Evolutionary conservation across 1,139 yeast species (phyloP), one percentile per base, ranked within the genome.

Genomic region (Oligophagozyma castellii): DNA sequence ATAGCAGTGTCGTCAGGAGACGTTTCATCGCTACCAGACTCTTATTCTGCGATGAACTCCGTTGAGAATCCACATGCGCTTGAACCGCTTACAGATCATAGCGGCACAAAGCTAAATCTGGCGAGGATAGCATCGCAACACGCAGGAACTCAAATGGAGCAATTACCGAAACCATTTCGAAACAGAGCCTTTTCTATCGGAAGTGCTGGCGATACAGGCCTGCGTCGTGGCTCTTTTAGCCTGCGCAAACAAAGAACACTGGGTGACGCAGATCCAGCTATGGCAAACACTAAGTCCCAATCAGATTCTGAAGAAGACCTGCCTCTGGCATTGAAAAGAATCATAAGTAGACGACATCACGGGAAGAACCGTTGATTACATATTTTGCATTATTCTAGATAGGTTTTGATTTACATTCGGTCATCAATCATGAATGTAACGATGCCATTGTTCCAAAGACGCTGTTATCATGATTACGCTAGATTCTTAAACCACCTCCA

Each of bases 281-380:
- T 22, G 16, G 36, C 21, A 10, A 36, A 35, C 18, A 35, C 36
- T 14, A 37, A 37, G 5, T 38, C 35, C 3, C 39, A 34, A 5
- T 36, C 35, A 20, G 65, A 68, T 6, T 73, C 79, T n/a, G 53
- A 48, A 21, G 53, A 48, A 5, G 58, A 55, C 12, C 30, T 58
- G 12, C 63, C 63, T 3, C 31, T 55, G 14, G 56, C 58, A 3
- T 34, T 58, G 27, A 55, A 53, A 42, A 53, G 46, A 34, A 52
- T 58, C 11, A 44, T 56, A 4, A 48, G 51, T 29, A 19, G 19
- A 13, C 18, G 21, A 26, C 11, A 23, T 24, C 15, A 28, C 14
- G 13, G 27, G 23, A 22, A 10, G n/a, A n/a, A n/a, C n/a, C n/a
- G n/a, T n/a, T n/a, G n/a, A n/a, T n/a, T n/a, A n/a, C n/a, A n/a